A percentile compares a stretch with the other conserved stretches of the same genome.
Conservation (phyloP, 2,329 filamentous ascomycete genomes). For the Cyphellophora attinorum region DNA sequence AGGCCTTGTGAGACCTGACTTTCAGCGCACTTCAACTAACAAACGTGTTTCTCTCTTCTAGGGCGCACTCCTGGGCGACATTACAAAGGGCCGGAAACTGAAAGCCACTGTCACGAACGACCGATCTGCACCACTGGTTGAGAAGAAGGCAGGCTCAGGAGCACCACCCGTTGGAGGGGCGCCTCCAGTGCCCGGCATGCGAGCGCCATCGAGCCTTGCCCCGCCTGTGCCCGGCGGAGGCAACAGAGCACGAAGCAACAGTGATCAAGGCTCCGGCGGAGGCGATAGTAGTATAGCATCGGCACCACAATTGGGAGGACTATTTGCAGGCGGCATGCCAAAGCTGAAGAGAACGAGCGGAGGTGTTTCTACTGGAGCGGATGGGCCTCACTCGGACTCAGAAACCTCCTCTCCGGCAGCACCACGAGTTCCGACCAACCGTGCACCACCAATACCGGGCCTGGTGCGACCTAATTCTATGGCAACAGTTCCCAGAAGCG, state of each 20-base stretch:
- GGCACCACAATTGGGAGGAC: conserved; percentile 71
- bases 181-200: conserved; percentile 66
- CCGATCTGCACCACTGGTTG: conserved; percentile 69
- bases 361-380: conserved; percentile 67
- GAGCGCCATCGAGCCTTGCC: conserved; percentile 55
- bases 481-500: conserved; percentile 46
- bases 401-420: conserved; percentile 46
- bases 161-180: conserved; percentile 62
- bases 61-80: conserved; percentile 82
- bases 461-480: too few relatives aligned
- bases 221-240: conserved; percentile 55
- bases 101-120: conserved; percentile 90
- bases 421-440: conserved; percentile 44
- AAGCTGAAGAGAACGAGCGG: conserved; percentile 87
- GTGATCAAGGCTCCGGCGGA: conserved; percentile 48
- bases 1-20: too few relatives aligned
- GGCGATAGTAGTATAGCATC: conserved; percentile 38
- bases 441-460: conserved; percentile 40
- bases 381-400: conserved; percentile 75
- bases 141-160: conserved; percentile 43
- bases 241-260: conserved; percentile 72
- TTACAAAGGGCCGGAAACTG: conserved; percentile 66
- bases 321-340: conserved; percentile 92
- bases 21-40: too few relatives aligned
- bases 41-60: too few relatives aligned